phyloP scores from a whole-genome alignment of 345 rosid species.

The Linum lewisii region DNA sequence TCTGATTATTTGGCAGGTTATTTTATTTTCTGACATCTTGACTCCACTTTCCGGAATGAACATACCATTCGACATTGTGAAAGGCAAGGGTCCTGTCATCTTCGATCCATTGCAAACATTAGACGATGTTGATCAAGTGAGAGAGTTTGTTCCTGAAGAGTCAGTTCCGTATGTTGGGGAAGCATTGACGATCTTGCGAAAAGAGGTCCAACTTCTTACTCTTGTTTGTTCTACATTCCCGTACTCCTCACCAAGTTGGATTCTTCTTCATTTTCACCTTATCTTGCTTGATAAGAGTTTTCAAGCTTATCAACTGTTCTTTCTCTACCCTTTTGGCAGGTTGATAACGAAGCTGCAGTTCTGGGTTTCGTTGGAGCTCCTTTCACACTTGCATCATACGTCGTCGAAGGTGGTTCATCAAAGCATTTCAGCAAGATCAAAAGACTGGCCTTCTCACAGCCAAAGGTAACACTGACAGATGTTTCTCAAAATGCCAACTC shows the following conservation, averaged over 20 bases:
- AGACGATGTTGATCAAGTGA: conserved; percentile 66
- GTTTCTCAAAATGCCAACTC: neutral
- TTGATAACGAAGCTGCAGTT: conserved; percentile 68
- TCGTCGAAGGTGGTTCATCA: conserved; percentile 94
- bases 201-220: conserved; percentile 46
- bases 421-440: conserved; percentile 83
- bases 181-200: conserved; percentile 70
- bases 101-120: conserved; percentile 64
- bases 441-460: conserved; percentile 83
- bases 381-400: conserved; percentile 91
- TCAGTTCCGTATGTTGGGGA: conserved; percentile 94
- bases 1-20: conserved; percentile 47
- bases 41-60: conserved; percentile 99
- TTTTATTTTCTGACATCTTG: conserved; percentile 91
- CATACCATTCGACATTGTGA: conserved; percentile 92
- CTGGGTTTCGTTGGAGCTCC: conserved; percentile 98
- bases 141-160: conserved; percentile 74
- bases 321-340: conserved; percentile 31
- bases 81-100: conserved; percentile 93
- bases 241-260: neutral
- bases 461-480: conserved; percentile 40
- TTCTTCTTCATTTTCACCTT: too few relatives aligned
- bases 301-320: neutral
- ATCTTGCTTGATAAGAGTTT: too few relatives aligned
- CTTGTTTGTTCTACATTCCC: neutral